Percentiles rank a stretch among this genome's conserved stretches.
phyloP scores from a whole-genome alignment of 306 rosid species.

The Casuarina glauca region DNA sequence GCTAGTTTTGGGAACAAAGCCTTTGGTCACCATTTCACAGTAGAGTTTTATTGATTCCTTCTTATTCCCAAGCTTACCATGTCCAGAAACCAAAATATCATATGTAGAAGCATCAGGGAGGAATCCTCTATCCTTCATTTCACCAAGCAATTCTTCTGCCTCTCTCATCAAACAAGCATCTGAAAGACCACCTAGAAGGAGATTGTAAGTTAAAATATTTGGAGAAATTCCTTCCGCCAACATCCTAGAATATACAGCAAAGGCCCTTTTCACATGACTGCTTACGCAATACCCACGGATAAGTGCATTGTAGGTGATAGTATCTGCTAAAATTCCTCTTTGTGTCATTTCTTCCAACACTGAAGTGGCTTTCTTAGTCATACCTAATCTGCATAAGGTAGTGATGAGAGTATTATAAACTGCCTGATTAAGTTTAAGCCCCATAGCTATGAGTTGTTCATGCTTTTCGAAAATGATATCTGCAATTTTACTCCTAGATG shows the following conservation, averaged over 20 bases:
- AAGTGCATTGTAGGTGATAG: conserved; percentile 70
- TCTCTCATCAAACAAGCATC: conserved; percentile 63
- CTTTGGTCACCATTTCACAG: conserved; percentile 79
- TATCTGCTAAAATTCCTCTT: conserved; percentile 58
- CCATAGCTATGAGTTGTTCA: conserved; percentile 57
- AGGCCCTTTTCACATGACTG: conserved; percentile 65
- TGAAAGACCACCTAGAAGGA: conserved; percentile 68
- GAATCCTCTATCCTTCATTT: conserved; percentile 69
- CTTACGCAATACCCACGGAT: conserved; percentile 69
- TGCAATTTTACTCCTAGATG: conserved; percentile 59
- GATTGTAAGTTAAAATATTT: conserved; percentile 60
- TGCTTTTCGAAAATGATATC: conserved; percentile 64
- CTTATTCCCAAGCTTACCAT: conserved; percentile 72
- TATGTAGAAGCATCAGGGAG: conserved; percentile 72
- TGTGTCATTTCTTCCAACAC: conserved; percentile 62
- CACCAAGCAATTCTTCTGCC: conserved; percentile 57
- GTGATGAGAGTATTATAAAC: conserved; percentile 69
- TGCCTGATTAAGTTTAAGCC: conserved; percentile 55
- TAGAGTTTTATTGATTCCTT: conserved; percentile 63
- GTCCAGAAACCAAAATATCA: conserved; percentile 69
- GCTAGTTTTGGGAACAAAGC: conserved; percentile 71
- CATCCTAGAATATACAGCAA: conserved; percentile 57
- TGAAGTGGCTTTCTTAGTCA: conserved; percentile 71
- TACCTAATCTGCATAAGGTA: conserved; percentile 73
- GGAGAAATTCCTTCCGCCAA: conserved; percentile 66